These are phyloP conservation scores for Aspergillus pseudoglaucus DNA, from an alignment of 2,329 filamentous ascomycete species.

Conservation along the genomic window DNA sequence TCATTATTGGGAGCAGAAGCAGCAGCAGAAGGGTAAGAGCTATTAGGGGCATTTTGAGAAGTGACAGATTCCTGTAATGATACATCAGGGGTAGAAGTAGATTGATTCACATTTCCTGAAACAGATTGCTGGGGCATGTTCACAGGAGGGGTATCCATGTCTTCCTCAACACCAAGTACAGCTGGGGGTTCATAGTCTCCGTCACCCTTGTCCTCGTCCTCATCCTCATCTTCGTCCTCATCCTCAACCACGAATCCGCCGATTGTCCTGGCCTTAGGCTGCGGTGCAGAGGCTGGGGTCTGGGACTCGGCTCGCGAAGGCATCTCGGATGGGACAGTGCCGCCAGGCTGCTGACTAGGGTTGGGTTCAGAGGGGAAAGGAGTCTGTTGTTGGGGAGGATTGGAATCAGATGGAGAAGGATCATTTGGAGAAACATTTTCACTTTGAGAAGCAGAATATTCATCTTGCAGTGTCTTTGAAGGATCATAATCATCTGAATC, in stretches of 20 bases:
- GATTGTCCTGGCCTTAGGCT: conserved; percentile 46
- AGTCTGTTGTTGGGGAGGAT: conserved; percentile 15
- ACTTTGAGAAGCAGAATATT: conserved; percentile 29
- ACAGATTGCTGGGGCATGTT: conserved; percentile 48
- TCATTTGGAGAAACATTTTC: conserved; percentile 22
- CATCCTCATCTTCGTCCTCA: conserved; percentile 56
- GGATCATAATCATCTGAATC: conserved; percentile 52
- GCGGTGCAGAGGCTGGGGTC: conserved; percentile 26
- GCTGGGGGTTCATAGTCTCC: conserved; percentile 50
- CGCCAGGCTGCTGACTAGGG: conserved; percentile 22
- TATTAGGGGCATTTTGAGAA: conserved; percentile 45
- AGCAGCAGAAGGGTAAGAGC: conserved; percentile 43
- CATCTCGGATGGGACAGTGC: conserved; percentile 23
- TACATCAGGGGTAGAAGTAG: conserved; percentile 53
- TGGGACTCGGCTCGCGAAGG: conserved; percentile 30
- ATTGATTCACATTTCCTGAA: conserved; percentile 52
- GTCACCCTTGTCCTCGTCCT: conserved; percentile 40
- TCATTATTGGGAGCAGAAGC: conserved; percentile 41
- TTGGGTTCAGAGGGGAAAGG: conserved; percentile 21
- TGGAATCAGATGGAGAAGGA: conserved; percentile 16
- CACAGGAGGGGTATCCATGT: conserved; percentile 43
- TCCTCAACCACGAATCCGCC: conserved; percentile 60
- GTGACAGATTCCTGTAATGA: conserved; percentile 51
- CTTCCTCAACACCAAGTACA: conserved; percentile 41
- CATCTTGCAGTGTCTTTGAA: conserved; percentile 42